Evolutionary conservation across 768 basidiomycete genomes (phyloP).

Genomic region (Rhizopogon roseolus): DNA sequence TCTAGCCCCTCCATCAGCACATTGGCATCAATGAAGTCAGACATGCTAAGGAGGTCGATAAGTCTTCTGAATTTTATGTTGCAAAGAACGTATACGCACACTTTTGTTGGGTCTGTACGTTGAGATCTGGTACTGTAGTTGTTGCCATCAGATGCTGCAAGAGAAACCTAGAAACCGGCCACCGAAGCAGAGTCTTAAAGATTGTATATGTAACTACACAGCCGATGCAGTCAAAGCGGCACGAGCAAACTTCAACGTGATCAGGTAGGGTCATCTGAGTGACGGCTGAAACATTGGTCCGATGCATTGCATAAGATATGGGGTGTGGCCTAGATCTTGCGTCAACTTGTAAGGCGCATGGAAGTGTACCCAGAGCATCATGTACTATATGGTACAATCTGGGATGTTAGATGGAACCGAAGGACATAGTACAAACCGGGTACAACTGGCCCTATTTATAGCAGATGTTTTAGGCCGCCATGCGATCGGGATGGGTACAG

Average conservation of each 20-base stretch:
- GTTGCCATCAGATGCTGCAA: conserved; percentile 41
- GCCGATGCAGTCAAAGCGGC: conserved; percentile 44
- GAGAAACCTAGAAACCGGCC: conserved; percentile 29
- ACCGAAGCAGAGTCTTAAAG: conserved; percentile 19
- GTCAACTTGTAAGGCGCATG: background rate
- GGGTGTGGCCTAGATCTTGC: conserved; percentile 1
- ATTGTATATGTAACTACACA: conserved; percentile 35
- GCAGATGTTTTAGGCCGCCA: too few species aligned
- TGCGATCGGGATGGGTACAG: too few species aligned
- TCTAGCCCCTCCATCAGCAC: conserved; percentile 36
- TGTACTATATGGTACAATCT: background rate
- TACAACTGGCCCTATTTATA: too few species aligned
- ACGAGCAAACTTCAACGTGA: conserved; percentile 46
- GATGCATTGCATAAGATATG: background rate
- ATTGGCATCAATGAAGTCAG: conserved; percentile 46
- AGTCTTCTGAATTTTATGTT: background rate
- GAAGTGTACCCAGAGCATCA: background rate
- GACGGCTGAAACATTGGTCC: conserved; percentile 6
- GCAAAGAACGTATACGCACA: conserved; percentile 31
- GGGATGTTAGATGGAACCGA: background rate
- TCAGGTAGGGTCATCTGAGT: conserved; percentile 12
- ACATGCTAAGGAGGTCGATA: conserved; percentile 27
- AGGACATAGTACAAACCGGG: too few species aligned
- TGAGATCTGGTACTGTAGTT: conserved; percentile 44
- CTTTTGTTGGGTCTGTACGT: conserved; percentile 51